Evolutionary conservation across 139 green algal species (phyloP).

Genomic region (Coelastrella sp.): DNA sequence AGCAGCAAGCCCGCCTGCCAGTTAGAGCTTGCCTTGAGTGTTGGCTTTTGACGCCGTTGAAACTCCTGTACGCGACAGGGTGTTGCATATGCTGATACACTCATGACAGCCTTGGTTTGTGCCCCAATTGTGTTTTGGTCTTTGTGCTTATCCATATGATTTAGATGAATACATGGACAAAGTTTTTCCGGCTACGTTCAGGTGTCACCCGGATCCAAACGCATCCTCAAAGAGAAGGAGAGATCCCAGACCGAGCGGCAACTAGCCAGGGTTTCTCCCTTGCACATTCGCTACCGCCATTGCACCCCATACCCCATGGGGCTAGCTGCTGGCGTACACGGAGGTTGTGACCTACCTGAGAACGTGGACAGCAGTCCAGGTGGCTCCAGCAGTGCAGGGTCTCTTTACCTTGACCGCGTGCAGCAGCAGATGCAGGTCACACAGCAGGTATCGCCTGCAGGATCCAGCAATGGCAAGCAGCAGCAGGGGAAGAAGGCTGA

Average conservation of each 20-base stretch:
- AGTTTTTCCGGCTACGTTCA: neutral
- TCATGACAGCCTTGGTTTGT: too few species aligned
- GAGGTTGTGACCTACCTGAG: neutral
- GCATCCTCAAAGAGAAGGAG: conserved; percentile 12
- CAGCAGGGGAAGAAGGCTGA: neutral
- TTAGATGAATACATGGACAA: too few species aligned
- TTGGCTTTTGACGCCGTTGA: too few species aligned
- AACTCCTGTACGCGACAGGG: too few species aligned
- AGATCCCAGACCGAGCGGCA: neutral
- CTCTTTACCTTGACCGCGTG: neutral
- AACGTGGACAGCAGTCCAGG: neutral
- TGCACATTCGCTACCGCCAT: neutral
- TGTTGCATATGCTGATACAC: too few species aligned
- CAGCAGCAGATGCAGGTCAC: neutral
- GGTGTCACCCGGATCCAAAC: conserved; percentile 34
- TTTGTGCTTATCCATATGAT: too few species aligned
- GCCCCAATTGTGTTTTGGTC: too few species aligned
- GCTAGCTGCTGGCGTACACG: neutral
- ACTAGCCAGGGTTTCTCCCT: neutral
- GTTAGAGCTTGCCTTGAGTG: too few species aligned
- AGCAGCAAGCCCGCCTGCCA: too few species aligned
- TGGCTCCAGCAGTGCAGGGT: neutral
- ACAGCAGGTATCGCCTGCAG: neutral
- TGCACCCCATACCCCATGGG: neutral
- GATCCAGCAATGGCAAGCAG: too few species aligned